Evolutionary conservation across 192 early-diverging fungal genomes (phyloP).

Genomic region (Phlyctochytrium bullatum): DNA sequence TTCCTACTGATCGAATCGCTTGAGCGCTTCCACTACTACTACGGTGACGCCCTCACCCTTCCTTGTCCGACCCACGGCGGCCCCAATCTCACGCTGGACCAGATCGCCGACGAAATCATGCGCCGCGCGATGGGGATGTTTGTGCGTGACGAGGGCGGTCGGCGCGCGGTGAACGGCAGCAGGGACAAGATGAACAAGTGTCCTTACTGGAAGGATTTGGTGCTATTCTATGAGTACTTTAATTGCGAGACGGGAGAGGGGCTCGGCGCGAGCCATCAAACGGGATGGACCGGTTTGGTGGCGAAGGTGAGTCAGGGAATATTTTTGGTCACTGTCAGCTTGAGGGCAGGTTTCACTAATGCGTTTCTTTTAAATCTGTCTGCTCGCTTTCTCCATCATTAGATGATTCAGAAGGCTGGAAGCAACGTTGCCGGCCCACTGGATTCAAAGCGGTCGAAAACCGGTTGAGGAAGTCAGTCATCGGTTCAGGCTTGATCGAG

Average conservation of each 20-base stretch:
- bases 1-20: constrained; percentile 19
- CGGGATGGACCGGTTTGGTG: constrained; percentile 53
- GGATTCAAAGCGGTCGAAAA: no score
- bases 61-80: constrained; percentile 17
- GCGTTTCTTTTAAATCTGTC: no score
- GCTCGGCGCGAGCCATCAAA: constrained; percentile 55
- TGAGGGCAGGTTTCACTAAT: no score
- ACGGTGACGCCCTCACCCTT: constrained; percentile 18
- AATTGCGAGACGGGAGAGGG: constrained; percentile 49
- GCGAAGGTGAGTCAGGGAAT: constrained; percentile 38
- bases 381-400: no score
- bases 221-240: constrained; percentile 56
- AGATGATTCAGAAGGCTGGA: no score
- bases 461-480: no score
- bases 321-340: no score
- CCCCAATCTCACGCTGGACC: constrained; percentile 11
- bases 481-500: no score
- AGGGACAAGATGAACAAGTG: constrained; percentile 36
- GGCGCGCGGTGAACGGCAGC: constrained; percentile 40
- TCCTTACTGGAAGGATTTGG: constrained; percentile 44
- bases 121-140: constrained; percentile 29
- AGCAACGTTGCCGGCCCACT: no score
- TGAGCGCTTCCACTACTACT: constrained; percentile 28
- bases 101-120: constrained; percentile 32
- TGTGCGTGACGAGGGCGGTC: constrained; percentile 25